These are phyloP conservation scores for Xerophyta viscosa DNA, from an alignment of 106 monocot genomes.

Conservation along the genomic window DNA sequence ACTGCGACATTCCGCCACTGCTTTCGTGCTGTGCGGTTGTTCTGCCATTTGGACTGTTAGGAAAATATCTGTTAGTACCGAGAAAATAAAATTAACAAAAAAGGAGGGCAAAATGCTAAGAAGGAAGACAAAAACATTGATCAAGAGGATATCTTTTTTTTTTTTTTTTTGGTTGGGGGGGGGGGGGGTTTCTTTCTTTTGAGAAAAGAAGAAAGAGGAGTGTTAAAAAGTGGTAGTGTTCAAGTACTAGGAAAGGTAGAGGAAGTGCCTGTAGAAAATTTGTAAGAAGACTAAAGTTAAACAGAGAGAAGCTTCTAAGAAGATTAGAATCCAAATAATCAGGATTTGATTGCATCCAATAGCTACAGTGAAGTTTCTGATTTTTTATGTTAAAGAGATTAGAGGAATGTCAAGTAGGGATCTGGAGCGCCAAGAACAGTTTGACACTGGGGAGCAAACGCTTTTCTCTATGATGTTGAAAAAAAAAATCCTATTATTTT, in stretches of 20 bases:
- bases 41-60: constrained; percentile 21
- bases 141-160: too few species aligned
- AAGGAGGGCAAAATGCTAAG: constrained; percentile 72
- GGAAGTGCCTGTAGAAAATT: constrained; percentile 8
- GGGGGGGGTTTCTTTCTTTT: too few species aligned
- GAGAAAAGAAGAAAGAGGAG: constrained; percentile 34
- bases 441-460: constrained; percentile 4
- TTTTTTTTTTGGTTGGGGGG: too few species aligned
- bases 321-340: constrained; percentile 17
- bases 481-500: neutral
- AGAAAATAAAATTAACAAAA: constrained; percentile 22
- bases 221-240: constrained; percentile 31
- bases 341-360: constrained; percentile 5
- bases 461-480: neutral
- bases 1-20: too few species aligned
- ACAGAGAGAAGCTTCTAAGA: constrained; percentile 49
- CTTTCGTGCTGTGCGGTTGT: constrained; percentile 28
- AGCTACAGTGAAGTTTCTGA: constrained; percentile 6
- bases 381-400: constrained; percentile 47
- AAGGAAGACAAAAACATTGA: constrained; percentile 55
- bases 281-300: constrained; percentile 39
- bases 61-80: constrained; percentile 22
- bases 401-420: constrained; percentile 56
- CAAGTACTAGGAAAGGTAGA: constrained; percentile 29
- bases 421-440: constrained; percentile 20